A percentile compares a stretch with the other conserved stretches of the same genome.
Evolutionary conservation across 148 eudicot genomes (phyloP).

Genomic region (Polygonum aviculare): DNA sequence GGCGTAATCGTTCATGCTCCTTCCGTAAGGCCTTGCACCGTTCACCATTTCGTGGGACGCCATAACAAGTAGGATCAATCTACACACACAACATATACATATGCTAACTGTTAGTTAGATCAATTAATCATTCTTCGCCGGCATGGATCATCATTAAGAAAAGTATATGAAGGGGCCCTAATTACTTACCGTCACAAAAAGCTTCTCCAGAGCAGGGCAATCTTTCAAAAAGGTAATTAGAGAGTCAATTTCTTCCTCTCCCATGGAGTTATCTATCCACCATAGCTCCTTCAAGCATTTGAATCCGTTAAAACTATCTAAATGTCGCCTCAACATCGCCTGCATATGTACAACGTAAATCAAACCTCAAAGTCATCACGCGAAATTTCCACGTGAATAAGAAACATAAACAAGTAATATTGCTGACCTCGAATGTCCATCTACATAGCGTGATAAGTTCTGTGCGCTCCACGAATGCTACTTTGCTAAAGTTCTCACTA

Average conservation of each 20-base stretch:
- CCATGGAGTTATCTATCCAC: background rate
- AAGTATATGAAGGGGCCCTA: background rate
- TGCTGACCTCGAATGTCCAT: constrained; percentile 1
- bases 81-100: background rate
- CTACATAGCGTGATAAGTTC: background rate
- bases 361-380: background rate
- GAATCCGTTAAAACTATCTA: background rate
- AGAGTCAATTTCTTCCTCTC: background rate
- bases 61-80: background rate
- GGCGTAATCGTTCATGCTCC: background rate
- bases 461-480: background rate
- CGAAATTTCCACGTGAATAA: too few relatives aligned
- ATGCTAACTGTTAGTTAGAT: too few relatives aligned
- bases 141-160: background rate
- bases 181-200: background rate
- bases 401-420: background rate
- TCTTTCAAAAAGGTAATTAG: background rate
- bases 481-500: background rate
- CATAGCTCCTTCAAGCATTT: background rate
- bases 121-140: too few relatives aligned
- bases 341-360: background rate
- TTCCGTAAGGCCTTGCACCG: too few relatives aligned
- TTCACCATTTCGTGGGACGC: background rate
- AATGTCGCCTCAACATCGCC: background rate
- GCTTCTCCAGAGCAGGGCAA: background rate